Base-by-base conservation (phyloP, 2,329 filamentous ascomycete genomes). In the Elsinoe necatrix region DNA sequence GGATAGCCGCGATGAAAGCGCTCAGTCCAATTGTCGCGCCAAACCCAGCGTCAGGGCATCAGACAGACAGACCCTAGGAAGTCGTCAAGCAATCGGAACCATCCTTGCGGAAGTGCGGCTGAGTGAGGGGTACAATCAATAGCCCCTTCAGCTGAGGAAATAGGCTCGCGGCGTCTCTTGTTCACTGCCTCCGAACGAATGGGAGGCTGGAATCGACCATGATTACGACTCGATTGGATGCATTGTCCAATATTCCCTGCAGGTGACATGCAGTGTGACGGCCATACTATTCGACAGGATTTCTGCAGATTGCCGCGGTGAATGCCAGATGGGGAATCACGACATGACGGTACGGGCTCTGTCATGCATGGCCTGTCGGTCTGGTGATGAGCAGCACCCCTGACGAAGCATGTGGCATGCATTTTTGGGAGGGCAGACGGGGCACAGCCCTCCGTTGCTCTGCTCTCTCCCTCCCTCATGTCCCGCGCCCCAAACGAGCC, bases 401-500 rank as follows among this genome's bases (percentile, higher is more conserved):
- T n/a, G 41, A 23, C 18, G 23, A 23, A 23, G 41, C 18, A 8
- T 43, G 41, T 23, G 41, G 41, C 41, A 29, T 29, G 4, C 27
- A 11, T 21, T 35, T 29, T 5, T 14, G 27, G 25, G 47, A 34
- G 47, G 12, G 27, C 23, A 20, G 3, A 14, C 2, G 25, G n/a
- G 25, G 11, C n/a, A n/a, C n/a, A n/a, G n/a, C n/a, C n/a, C n/a
- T n/a, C n/a, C n/a, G n/a, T n/a, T n/a, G n/a, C n/a, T n/a, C 25
- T 34, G 5, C 29, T 23, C 48, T 23, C 48, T 3, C 4, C 14
- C 27, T 8, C 14, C 25, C 6, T 18, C 11, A 35, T 14, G n/a
- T 50, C 48, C 37, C 31, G 16, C 48, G 48, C 48, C 31, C 34
- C 48, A 39, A 52, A 29, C 48, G 18, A 52, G 48, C 48, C 48